Evolutionary conservation across 176 grass and related monocot species (phyloP), one percentile per base, ranked within the genome.

Genomic region (Dactylis glomerata): DNA sequence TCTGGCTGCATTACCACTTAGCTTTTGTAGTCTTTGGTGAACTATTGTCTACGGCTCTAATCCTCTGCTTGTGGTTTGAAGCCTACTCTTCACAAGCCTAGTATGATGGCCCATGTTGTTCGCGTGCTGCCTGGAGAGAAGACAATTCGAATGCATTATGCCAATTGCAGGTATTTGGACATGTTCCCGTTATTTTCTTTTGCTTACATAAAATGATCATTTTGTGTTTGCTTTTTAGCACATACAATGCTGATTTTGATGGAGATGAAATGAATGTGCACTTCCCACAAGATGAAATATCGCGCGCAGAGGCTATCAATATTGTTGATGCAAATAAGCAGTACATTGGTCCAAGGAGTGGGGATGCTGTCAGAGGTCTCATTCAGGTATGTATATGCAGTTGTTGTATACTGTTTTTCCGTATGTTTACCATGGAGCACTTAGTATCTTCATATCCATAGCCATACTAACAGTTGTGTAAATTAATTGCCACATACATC

Each of bases 211-310:
- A 72, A 34, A 31, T 58, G 36, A 46, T 77, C 1, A 36, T 56
- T 73, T 42, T 33, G 73, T 15, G 67, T 28, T 88, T 84, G 52
- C 34, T 68, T 77, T 90, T 68, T 85, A 98, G 95, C 67, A 98
- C 95, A 49, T 98, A 98, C 85, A 98, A 98, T 98, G 95, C 95
- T 82, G 95, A 98, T 98, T 98, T 98, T 95, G 95, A 98, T 49
- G 95, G 95, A 79, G 95, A 98, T 88, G 95, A 98, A 86, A 98
- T 98, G 95, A 98, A 98, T 77, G 92, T 98, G 46, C 95, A 98
- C 84, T 75, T 98, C 34, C 95, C 92, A 20, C 95, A 98, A 95
- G 95, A 98, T 92, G 95, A 98, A 91, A 92, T 98, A 89, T 92
- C 95, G 54, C 95, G 95, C 3, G 85, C 95, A 77, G 95, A 98